Conservation (phyloP, 169 alveolate genomes). For the Amoebophrya sp. region DNA sequence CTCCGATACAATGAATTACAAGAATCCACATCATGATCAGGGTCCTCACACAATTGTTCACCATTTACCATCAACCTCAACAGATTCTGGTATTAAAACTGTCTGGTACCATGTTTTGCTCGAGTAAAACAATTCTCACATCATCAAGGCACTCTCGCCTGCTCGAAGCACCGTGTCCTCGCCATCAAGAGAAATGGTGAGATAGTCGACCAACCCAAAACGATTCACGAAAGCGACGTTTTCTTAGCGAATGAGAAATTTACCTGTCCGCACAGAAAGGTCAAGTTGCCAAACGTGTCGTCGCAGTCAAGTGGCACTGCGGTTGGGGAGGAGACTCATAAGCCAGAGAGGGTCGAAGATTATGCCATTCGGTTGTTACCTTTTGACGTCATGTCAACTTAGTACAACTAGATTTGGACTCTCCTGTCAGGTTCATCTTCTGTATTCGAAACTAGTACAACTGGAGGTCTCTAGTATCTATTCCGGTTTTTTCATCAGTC, state of each 20-base stretch:
- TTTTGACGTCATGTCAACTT: too few species aligned
- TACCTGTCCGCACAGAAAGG: slow-evolving; percentile 57
- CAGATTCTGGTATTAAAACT: not conserved
- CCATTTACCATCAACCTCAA: too few species aligned
- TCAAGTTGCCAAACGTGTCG: slow-evolving; percentile 53
- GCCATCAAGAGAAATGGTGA: not conserved
- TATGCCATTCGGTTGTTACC: too few species aligned
- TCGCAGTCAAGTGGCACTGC: not conserved
- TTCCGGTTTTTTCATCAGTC: too few species aligned
- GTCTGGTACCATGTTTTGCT: not conserved
- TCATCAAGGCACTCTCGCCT: not conserved
- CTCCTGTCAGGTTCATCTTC: too few species aligned
- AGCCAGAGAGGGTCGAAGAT: slow-evolving; percentile 62
- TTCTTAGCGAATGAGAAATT: slow-evolving; percentile 28
- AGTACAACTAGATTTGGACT: too few species aligned
- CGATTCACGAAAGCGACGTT: not conserved
- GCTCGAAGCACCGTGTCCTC: slow-evolving; percentile 1
- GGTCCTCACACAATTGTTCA: too few species aligned
- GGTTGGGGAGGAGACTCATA: slow-evolving; percentile 48
- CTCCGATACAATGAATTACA: too few species aligned
- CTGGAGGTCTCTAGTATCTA: too few species aligned
- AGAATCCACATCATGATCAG: too few species aligned
- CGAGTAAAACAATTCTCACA: not conserved
- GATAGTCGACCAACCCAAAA: slow-evolving; percentile 33
- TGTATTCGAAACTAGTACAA: too few species aligned